A percentile compares a stretch with the other conserved stretches of the same genome.
phyloP scores from a whole-genome alignment of 805 yeast species.

The Candida peoriensis region DNA sequence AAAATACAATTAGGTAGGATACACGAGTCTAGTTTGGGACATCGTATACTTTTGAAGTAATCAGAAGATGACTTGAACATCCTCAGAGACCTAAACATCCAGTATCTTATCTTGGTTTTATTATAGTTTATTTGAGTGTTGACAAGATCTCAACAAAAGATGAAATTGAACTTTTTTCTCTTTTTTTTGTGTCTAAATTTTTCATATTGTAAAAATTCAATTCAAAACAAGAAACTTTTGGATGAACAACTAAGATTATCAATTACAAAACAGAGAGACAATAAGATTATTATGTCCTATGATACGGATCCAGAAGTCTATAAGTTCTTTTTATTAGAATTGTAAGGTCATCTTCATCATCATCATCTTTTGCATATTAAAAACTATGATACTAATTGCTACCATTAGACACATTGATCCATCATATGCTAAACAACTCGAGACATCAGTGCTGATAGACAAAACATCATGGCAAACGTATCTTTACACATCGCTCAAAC shows the following conservation, averaged over 20 bases:
- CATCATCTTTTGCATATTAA: constrained; percentile 19
- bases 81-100: constrained; percentile 6
- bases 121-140: too few relatives aligned
- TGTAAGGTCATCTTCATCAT: constrained; percentile 4
- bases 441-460: too few relatives aligned
- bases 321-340: constrained; percentile 4
- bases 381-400: background rate
- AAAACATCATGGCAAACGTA: constrained; percentile 35
- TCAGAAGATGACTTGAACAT: constrained; percentile 24
- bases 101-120: too few relatives aligned
- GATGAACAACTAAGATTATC: too few relatives aligned
- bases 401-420: constrained; percentile 5
- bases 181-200: too few relatives aligned
- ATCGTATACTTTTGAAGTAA: constrained; percentile 17
- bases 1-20: constrained; percentile 28
- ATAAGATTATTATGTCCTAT: background rate
- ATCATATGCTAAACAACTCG: too few relatives aligned
- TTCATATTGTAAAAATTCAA: too few relatives aligned
- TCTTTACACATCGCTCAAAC: constrained; percentile 28
- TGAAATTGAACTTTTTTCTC: too few relatives aligned
- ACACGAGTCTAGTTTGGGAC: constrained; percentile 27
- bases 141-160: too few relatives aligned
- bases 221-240: too few relatives aligned
- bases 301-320: constrained; percentile 5
- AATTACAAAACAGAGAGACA: too few relatives aligned